phyloP scores from a whole-genome alignment of 2,329 filamentous ascomycete species.

The Fusarium sp. region DNA sequence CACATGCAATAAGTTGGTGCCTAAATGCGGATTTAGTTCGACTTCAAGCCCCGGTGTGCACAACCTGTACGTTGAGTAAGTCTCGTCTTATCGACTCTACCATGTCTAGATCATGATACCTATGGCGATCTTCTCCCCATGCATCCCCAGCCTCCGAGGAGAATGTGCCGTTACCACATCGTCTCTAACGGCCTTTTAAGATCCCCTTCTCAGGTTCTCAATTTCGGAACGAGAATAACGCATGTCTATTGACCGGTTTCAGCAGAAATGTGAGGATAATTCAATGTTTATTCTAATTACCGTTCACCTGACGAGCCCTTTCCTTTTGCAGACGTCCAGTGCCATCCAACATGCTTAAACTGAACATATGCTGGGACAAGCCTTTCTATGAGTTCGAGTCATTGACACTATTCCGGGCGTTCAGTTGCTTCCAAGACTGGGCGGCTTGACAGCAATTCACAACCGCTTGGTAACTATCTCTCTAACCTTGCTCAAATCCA shows the following conservation, averaged over 20 bases:
- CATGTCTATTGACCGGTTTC: background rate
- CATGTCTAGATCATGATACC: rapidly evolving
- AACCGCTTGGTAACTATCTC: conserved; percentile 56
- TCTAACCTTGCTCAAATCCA: conserved; percentile 61
- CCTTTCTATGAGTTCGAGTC: background rate
- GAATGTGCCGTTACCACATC: background rate
- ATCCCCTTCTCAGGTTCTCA: no score
- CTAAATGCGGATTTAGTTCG: background rate
- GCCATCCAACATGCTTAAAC: no score
- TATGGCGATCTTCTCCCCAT: background rate
- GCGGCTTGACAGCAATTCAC: background rate
- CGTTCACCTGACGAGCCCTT: no score
- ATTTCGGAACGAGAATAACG: background rate
- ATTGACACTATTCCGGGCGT: no score
- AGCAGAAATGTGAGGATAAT: no score
- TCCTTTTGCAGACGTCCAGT: background rate
- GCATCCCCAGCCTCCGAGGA: background rate
- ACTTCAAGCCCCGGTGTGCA: no score
- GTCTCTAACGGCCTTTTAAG: background rate
- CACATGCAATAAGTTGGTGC: background rate
- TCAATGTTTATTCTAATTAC: background rate
- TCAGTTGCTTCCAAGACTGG: background rate
- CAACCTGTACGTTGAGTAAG: no score
- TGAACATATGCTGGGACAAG: background rate
- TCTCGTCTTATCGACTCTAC: background rate